Conservation (phyloP, 2,329 filamentous ascomycete species). For the Claviceps monticola region DNA sequence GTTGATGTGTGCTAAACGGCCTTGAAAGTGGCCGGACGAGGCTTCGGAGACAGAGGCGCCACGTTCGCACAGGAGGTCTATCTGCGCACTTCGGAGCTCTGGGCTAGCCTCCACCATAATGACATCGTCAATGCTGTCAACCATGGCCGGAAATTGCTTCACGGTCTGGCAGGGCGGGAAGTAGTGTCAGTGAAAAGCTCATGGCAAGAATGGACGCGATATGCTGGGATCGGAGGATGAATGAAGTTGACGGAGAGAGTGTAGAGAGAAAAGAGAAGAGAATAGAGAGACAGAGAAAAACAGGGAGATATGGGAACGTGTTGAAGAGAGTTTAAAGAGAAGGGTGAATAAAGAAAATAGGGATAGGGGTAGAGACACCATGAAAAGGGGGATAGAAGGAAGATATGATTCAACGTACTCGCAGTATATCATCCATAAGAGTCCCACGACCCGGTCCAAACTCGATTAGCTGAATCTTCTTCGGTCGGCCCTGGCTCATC, state of each 20-base stretch:
- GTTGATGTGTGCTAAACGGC: conserved; percentile 59
- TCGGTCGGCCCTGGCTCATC: conserved; percentile 74
- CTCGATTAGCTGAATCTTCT: conserved; percentile 73
- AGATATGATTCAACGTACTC: conserved; percentile 38
- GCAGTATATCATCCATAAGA: conserved; percentile 89
- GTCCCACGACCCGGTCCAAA: conserved; percentile 89
- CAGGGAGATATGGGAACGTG: neutral
- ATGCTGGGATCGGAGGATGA: no score
- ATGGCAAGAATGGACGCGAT: neutral
- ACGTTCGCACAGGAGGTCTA: conserved; percentile 64
- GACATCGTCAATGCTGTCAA: conserved; percentile 65
- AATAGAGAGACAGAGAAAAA: conserved; percentile 5
- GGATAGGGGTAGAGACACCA: no score
- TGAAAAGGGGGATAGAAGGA: no score
- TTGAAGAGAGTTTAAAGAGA: neutral
- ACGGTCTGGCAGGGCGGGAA: conserved; percentile 48
- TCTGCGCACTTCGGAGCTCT: conserved; percentile 63
- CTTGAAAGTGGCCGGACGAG: conserved; percentile 59
- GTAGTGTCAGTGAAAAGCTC: neutral
- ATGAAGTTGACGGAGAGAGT: neutral
- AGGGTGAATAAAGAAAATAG: no score
- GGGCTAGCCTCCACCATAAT: conserved; percentile 92
- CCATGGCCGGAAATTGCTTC: conserved; percentile 66
- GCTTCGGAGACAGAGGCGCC: conserved; percentile 54
- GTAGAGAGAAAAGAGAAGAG: neutral